Percentiles rank a stretch among this genome's conserved stretches.
phyloP scores from a whole-genome alignment of 768 basidiomycete genomes.

The Amanita phalloides region DNA sequence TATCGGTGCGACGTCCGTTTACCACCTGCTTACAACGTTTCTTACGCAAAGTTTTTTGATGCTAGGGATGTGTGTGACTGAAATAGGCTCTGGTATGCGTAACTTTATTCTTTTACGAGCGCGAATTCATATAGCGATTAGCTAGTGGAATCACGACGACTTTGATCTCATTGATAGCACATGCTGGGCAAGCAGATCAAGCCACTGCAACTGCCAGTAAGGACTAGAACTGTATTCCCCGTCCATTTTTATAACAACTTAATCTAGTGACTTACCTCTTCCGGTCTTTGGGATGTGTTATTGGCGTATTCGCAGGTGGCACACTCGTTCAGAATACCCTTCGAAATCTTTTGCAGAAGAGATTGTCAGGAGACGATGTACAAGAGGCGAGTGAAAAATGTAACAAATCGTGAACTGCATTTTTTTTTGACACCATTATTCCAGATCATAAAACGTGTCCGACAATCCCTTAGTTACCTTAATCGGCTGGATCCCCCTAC shows the following conservation, averaged over 20 bases:
- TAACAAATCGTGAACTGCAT: not conserved
- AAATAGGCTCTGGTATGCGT: conserved; percentile 28
- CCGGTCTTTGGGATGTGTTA: conserved; percentile 49
- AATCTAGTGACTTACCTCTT: conserved; percentile 51
- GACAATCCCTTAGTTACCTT: conserved; percentile 38
- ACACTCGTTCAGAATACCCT: conserved; percentile 45
- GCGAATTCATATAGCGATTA: conserved; percentile 9
- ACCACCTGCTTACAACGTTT: not conserved
- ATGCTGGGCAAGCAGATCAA: conserved; percentile 50
- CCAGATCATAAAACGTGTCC: conserved; percentile 38
- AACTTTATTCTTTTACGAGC: not conserved
- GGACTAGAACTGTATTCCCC: conserved; percentile 5
- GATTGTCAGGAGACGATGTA: conserved; percentile 31
- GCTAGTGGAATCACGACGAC: conserved; percentile 45
- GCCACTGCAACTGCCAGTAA: conserved; percentile 55
- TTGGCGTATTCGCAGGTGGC: conserved; percentile 46
- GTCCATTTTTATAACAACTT: not conserved
- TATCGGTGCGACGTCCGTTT: conserved; percentile 23
- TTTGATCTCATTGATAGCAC: conserved; percentile 51
- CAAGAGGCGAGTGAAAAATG: conserved; percentile 33
- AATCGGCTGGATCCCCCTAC: conserved; percentile 29
- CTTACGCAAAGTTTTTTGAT: not conserved
- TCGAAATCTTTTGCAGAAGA: conserved; percentile 27
- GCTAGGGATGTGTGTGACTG: conserved; percentile 23
- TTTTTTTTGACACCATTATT: not conserved